Evolutionary conservation across 129 eudicot species (phyloP).

Genomic region (carrot (Daucus carota)): DNA sequence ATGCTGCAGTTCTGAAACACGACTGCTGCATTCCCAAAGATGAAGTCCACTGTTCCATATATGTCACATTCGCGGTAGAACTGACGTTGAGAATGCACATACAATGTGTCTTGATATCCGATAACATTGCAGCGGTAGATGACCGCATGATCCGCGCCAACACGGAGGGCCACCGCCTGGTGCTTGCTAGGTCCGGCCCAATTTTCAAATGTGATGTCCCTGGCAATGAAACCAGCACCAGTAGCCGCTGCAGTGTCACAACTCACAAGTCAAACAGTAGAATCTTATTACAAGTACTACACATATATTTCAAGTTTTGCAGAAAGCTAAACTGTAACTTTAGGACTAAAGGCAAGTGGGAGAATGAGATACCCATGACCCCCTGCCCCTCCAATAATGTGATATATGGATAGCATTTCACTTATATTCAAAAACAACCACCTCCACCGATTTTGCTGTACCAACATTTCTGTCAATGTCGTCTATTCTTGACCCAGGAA

Average conservation of each 20-base stretch:
- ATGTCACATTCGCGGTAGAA: constrained; percentile 87
- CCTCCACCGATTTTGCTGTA: neutral
- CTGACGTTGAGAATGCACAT: constrained; percentile 86
- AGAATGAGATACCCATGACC: constrained; percentile 12
- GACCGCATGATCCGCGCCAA: constrained; percentile 87
- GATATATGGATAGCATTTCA: neutral
- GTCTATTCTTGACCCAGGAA: neutral
- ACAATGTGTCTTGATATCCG: constrained; percentile 90
- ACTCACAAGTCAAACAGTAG: neutral
- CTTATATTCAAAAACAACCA: neutral
- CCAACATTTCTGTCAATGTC: constrained; percentile 6
- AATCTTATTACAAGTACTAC: neutral
- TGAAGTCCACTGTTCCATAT: constrained; percentile 89
- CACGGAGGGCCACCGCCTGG: constrained; percentile 89
- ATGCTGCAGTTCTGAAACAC: constrained; percentile 85
- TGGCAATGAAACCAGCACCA: constrained; percentile 74
- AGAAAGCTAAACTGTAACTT: neutral
- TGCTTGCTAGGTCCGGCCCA: constrained; percentile 84
- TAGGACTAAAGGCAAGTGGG: neutral
- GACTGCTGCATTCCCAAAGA: constrained; percentile 89
- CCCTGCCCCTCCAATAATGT: constrained; percentile 7
- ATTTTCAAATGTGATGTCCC: constrained; percentile 79
- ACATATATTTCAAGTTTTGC: neutral
- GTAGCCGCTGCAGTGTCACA: constrained; percentile 52
- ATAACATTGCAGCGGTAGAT: constrained; percentile 67